Percentiles rank a stretch among this genome's conserved stretches.
phyloP scores from a whole-genome alignment of 257 asterid genomes.

The Scutellaria galericulata region DNA sequence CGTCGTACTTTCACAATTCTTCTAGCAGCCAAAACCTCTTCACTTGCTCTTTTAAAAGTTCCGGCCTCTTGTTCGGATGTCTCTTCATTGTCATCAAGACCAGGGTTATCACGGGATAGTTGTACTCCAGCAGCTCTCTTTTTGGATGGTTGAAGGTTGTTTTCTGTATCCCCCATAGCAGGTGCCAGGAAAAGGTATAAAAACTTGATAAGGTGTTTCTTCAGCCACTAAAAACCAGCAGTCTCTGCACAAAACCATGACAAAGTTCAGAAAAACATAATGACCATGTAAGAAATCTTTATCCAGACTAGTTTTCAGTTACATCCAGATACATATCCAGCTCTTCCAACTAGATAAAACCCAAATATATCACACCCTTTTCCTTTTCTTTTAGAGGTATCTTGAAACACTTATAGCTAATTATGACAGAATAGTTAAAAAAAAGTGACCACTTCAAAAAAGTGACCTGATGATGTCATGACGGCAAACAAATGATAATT shows the following conservation, averaged over 20 bases:
- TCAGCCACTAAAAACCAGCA: conserved; percentile 15
- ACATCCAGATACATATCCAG: conserved; percentile 4
- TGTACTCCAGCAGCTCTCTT: conserved; percentile 91
- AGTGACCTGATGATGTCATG: neutral
- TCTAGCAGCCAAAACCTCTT: conserved; percentile 81
- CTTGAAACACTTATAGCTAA: neutral
- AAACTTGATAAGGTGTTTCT: conserved; percentile 25
- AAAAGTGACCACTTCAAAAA: neutral
- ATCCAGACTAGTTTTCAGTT: neutral
- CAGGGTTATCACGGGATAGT: conserved; percentile 84
- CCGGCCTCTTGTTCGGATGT: conserved; percentile 70
- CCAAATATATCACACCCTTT: neutral
- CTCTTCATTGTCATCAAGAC: conserved; percentile 79
- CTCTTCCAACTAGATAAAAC: conserved; percentile 20
- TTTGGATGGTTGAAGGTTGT: conserved; percentile 67
- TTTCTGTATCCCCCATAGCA: conserved; percentile 82
- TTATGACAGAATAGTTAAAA: neutral
- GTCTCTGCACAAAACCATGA: conserved; percentile 39
- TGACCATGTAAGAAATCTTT: neutral
- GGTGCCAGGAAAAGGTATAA: conserved; percentile 28
- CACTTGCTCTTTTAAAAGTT: conserved; percentile 84
- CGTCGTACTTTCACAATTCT: conserved; percentile 92
- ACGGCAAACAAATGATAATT: neutral
- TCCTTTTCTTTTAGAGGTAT: neutral
- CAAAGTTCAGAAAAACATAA: conserved; percentile 23